phyloP scores from a whole-genome alignment of 208 protist species.

The Wallacemonas rigidus region DNA sequence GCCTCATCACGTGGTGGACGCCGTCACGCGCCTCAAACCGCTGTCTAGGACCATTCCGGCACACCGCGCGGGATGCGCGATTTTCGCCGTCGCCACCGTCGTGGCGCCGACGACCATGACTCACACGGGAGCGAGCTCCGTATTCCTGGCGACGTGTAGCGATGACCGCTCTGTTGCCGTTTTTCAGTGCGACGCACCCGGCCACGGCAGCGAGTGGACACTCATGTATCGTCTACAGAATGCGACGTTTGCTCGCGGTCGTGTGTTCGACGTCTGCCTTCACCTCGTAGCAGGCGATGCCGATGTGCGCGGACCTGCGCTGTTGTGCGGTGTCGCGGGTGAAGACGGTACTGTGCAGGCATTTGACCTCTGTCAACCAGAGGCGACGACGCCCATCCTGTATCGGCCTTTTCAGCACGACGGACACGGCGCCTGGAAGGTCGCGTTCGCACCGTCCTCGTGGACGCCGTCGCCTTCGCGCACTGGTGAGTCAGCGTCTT shows the following conservation, averaged over 20 bases:
- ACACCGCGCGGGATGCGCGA: constrained; percentile 58
- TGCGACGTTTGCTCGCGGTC: constrained; percentile 40
- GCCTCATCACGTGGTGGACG: neutral
- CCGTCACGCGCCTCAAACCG: neutral
- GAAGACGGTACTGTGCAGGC: constrained; percentile 68
- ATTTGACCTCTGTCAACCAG: constrained; percentile 19
- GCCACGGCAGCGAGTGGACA: constrained; percentile 24
- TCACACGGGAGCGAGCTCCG: neutral
- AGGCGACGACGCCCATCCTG: constrained; percentile 4
- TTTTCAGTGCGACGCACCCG: constrained; percentile 19
- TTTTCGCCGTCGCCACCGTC: constrained; percentile 55
- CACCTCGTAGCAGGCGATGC: neutral
- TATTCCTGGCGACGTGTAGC: constrained; percentile 63
- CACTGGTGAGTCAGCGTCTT: neutral
- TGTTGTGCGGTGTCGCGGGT: constrained; percentile 42
- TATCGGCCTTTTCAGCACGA: constrained; percentile 43
- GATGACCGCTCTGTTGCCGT: constrained; percentile 72
- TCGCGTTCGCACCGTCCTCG: constrained; percentile 30
- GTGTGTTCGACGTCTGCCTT: constrained; percentile 72
- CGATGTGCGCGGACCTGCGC: neutral
- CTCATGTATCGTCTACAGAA: constrained; percentile 45
- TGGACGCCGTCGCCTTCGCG: neutral
- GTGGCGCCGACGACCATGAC: neutral
- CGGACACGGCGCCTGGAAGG: constrained; percentile 60
- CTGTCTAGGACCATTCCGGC: constrained; percentile 26